phyloP scores from a whole-genome alignment of 306 rosid genomes.

The Medicago ruthenica region DNA sequence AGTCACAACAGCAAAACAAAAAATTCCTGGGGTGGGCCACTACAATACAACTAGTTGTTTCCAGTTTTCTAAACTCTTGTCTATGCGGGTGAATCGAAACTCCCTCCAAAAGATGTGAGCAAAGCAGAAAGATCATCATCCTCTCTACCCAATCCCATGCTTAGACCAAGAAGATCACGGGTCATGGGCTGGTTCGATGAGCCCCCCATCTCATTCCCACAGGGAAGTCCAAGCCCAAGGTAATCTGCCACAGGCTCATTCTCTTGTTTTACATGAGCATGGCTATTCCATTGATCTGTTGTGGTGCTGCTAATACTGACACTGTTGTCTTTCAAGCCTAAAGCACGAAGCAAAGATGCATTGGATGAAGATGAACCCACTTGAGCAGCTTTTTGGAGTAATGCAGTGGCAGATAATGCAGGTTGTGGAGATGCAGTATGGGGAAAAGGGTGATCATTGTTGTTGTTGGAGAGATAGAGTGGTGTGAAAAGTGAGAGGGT shows the following conservation, averaged over 20 bases:
- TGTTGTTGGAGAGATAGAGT: conserved; percentile 64
- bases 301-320: not conserved
- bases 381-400: conserved; percentile 93
- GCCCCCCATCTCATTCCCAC: conserved; percentile 55
- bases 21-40: not conserved
- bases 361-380: conserved; percentile 78
- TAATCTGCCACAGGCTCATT: conserved; percentile 49
- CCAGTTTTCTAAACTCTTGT: not conserved
- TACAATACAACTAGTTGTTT: not conserved
- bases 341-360: conserved; percentile 66
- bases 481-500: conserved; percentile 83
- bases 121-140: conserved; percentile 64
- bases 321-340: conserved; percentile 55
- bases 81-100: conserved; percentile 47
- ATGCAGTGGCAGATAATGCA: conserved; percentile 86
- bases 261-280: conserved; percentile 44
- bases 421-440: conserved; percentile 55
- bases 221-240: conserved; percentile 63
- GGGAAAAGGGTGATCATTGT: conserved; percentile 47
- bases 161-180: conserved; percentile 87
- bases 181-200: conserved; percentile 70
- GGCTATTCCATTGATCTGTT: conserved; percentile 26
- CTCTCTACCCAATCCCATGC: conserved; percentile 51
- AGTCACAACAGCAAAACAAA: conserved; percentile 37
- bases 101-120: conserved; percentile 57